These are phyloP conservation scores for Neonectria magnoliae DNA, from an alignment of 2,329 filamentous ascomycete species.

Conservation along the genomic window DNA sequence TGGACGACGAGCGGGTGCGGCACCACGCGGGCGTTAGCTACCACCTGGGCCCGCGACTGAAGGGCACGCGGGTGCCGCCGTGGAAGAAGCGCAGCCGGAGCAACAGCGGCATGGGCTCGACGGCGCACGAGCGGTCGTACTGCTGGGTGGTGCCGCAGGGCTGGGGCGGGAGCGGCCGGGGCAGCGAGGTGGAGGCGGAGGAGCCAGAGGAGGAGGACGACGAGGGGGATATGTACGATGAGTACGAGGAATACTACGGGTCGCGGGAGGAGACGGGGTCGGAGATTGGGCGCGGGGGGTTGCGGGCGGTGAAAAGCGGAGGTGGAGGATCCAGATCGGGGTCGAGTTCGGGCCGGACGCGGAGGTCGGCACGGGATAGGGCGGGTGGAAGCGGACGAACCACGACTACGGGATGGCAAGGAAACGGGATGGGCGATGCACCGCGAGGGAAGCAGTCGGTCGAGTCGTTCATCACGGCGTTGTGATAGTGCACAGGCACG, in stretches of 20 bases:
- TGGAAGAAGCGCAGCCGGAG: conserved; percentile 54
- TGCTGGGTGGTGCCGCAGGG: conserved; percentile 59
- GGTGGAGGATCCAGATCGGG: conserved; percentile 5
- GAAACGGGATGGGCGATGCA: background rate
- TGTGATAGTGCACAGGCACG: background rate
- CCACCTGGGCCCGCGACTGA: conserved; percentile 64
- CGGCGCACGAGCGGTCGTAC: conserved; percentile 61
- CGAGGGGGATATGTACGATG: conserved; percentile 6
- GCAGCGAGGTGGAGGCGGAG: conserved; percentile 13
- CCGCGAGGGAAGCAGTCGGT: conserved; percentile 8
- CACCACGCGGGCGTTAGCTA: conserved; percentile 65
- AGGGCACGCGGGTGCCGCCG: conserved; percentile 55
- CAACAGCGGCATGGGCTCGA: conserved; percentile 45
- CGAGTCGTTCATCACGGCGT: conserved; percentile 20
- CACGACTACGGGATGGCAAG: conserved; percentile 4
- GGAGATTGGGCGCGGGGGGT: background rate
- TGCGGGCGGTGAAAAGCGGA: conserved; percentile 1
- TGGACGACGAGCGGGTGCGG: conserved; percentile 64
- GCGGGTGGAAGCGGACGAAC: background rate
- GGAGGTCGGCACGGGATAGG: background rate
- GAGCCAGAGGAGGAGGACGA: conserved; percentile 25
- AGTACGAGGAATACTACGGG: conserved; percentile 20
- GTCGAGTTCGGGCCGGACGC: conserved; percentile 4
- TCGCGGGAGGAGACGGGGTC: conserved; percentile 1
- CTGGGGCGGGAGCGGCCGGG: conserved; percentile 21